Conservation (phyloP, 139 green algal genomes). For the Yamagishiella unicocca region DNA sequence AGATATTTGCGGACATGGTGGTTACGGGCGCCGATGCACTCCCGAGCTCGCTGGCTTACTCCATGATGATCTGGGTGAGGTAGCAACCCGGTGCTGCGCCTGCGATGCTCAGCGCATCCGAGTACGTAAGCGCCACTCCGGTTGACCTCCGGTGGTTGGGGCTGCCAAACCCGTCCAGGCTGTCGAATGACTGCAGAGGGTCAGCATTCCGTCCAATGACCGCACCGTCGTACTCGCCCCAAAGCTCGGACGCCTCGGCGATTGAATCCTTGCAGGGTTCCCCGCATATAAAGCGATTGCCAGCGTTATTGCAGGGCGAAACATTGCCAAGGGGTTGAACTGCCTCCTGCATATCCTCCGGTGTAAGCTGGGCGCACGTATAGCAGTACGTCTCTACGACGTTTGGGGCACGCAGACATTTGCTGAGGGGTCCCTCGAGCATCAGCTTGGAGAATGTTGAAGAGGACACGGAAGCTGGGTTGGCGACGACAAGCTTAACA, state of each 20-base stretch:
- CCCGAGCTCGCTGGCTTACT: too few relatives aligned
- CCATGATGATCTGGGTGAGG: slow-evolving; percentile 4
- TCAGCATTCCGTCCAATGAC: too few relatives aligned
- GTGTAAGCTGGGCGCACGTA: not conserved
- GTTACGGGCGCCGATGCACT: too few relatives aligned
- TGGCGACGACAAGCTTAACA: not conserved
- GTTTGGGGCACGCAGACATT: not conserved
- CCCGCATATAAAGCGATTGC: too few relatives aligned
- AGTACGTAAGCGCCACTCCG: not conserved
- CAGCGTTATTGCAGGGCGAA: too few relatives aligned
- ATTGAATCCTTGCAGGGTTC: too few relatives aligned
- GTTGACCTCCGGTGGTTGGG: not conserved
- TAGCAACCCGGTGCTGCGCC: not conserved
- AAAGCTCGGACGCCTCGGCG: too few relatives aligned
- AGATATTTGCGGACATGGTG: too few relatives aligned
- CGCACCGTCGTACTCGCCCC: too few relatives aligned
- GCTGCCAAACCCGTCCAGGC: not conserved
- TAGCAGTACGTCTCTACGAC: slow-evolving; percentile 13
- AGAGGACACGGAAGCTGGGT: not conserved
- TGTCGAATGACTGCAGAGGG: not conserved
- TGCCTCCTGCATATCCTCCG: not conserved
- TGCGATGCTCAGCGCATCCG: not conserved
- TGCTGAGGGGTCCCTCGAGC: slow-evolving; percentile 2
- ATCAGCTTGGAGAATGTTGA: not conserved
- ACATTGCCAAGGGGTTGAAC: too few relatives aligned